Evolutionary conservation across 2,329 filamentous ascomycete species (phyloP), one percentile per base, ranked within the genome.

Genomic region (Fusarium bactridioides): DNA sequence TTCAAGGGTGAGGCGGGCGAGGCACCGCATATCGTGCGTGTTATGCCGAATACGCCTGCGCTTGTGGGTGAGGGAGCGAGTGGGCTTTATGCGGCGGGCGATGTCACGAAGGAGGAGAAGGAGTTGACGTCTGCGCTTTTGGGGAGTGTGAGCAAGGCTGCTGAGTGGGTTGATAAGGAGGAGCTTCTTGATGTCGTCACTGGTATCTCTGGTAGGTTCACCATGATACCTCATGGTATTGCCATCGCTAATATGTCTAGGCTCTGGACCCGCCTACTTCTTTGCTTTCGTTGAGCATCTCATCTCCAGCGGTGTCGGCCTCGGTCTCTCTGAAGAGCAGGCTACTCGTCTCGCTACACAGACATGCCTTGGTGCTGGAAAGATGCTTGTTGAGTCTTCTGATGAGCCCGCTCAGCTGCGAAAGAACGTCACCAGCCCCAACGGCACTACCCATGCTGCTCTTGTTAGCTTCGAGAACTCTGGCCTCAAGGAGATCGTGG

Each of bases 31-130:
- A 80, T 86, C 21, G 83, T 87, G n/a, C 82, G 85, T 25, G 84
- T 86, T 64, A 87, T 87, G 85, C 85, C 85, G 60, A 87, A 87
- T 78, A 87, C 85, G 10, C 85, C 85, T 5, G 85, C 85, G 11
- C 77, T 87, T 37, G 82, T 86, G 15, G 84, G 85, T 29, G 85
- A 87, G 78, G 85, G 85, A 35, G 85, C 85, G 4, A 85, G 84
- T 5, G 85, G 85, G 5, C 75, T 86, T 15, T 86, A 81, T 63
- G 85, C 85, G 10, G 81, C 80, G 35, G 75, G 77, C 11, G 83
- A 83, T 38, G 84, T 86, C 11, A 81, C 82, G 1, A 76, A 78
- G 12, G 79, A 76, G 1, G 84, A 87, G 78, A 84, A 79, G 78
- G 78, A 81, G 18, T 78, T 86, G 51, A 81, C 83, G 0, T 80